Evolutionary conservation across 2,329 filamentous ascomycete genomes (phyloP).

Genomic region (Xylaria sp.): DNA sequence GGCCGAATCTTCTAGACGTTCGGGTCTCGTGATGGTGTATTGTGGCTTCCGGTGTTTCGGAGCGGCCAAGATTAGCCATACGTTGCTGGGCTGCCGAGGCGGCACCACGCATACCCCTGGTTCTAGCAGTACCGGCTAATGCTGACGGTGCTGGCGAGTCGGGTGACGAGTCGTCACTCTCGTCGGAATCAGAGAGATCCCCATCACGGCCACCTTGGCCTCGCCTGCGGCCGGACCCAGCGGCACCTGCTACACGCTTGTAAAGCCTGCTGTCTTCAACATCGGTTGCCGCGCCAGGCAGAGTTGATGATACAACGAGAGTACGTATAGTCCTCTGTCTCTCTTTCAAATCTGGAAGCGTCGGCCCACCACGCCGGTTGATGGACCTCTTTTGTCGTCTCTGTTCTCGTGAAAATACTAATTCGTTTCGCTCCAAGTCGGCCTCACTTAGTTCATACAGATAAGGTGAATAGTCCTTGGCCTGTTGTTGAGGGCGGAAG

Average conservation of each 20-base stretch:
- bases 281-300: constrained; percentile 83
- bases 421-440: constrained; percentile 89
- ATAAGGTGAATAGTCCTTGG: constrained; percentile 93
- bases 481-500: constrained; percentile 90
- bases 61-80: constrained; percentile 83
- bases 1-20: constrained; percentile 68
- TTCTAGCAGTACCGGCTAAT: constrained; percentile 81
- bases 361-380: constrained; percentile 90
- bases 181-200: constrained; percentile 86
- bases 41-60: constrained; percentile 85
- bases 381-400: constrained; percentile 94
- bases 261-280: constrained; percentile 88
- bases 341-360: constrained; percentile 95
- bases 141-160: constrained; percentile 86
- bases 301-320: constrained; percentile 88
- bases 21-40: constrained; percentile 78
- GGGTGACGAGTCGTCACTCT: constrained; percentile 86
- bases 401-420: constrained; percentile 93
- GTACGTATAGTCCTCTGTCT: constrained; percentile 92
- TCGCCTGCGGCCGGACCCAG: constrained; percentile 66
- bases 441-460: constrained; percentile 93
- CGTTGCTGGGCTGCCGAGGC: constrained; percentile 87
- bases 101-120: constrained; percentile 87
- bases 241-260: constrained; percentile 74
- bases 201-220: constrained; percentile 66